Percentiles rank a stretch among this genome's conserved stretches.
Evolutionary conservation across 805 yeast species (phyloP).

Genomic region (Wickerhamomyces rabaulensis): DNA sequence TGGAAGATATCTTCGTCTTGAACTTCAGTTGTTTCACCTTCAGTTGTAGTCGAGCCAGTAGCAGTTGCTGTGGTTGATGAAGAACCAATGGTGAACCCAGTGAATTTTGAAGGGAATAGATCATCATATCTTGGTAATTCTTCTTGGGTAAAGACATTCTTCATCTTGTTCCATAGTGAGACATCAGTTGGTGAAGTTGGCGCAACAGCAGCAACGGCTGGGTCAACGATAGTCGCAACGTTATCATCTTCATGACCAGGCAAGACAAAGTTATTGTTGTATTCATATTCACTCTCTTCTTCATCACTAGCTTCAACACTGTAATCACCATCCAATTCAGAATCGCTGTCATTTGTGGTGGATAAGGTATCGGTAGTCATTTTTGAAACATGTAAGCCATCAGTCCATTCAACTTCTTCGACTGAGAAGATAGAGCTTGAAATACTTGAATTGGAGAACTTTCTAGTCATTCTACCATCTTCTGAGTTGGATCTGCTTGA

Average conservation of each 20-base stretch:
- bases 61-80: constrained; percentile 5
- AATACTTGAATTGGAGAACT: constrained; percentile 20
- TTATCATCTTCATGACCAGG: not conserved
- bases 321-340: constrained; percentile 12
- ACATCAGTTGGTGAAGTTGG: constrained; percentile 13
- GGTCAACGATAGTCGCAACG: not conserved
- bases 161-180: constrained; percentile 33
- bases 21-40: constrained; percentile 1
- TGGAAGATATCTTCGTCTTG: constrained; percentile 29
- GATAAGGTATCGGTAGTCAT: constrained; percentile 26
- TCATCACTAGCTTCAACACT: constrained; percentile 22
- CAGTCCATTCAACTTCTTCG: constrained; percentile 23
- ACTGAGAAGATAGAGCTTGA: constrained; percentile 27
- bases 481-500: not conserved
- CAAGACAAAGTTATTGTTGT: not conserved
- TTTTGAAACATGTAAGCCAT: constrained; percentile 29
- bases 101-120: constrained; percentile 46
- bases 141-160: constrained; percentile 32
- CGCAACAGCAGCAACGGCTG: not conserved
- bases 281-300: constrained; percentile 25
- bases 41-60: constrained; percentile 2
- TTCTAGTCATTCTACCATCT: constrained; percentile 15
- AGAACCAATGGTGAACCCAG: constrained; percentile 8
- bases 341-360: constrained; percentile 21
- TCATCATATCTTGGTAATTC: constrained; percentile 72